These are phyloP conservation scores for Fusarium globosum DNA, from an alignment of 2,329 filamentous ascomycete genomes.

Conservation along the genomic window DNA sequence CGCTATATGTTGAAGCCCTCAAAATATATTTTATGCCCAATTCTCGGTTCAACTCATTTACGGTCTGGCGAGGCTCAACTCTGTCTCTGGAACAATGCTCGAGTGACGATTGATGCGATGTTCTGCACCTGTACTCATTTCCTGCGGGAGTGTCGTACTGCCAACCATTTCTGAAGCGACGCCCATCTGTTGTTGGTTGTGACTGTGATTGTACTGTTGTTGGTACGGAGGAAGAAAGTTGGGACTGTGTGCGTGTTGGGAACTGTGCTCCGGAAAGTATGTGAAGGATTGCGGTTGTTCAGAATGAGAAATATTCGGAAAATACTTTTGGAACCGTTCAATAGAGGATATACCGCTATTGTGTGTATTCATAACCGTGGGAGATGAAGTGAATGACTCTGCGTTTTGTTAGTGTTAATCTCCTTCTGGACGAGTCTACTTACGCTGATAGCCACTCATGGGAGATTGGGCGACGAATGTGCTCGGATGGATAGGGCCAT, in stretches of 20 bases:
- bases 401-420: slow-evolving; percentile 9
- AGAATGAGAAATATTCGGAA: slow-evolving; percentile 28
- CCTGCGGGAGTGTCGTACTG: slow-evolving; percentile 24
- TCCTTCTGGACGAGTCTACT: background rate
- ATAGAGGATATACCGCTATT: slow-evolving; percentile 29
- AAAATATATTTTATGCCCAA: background rate
- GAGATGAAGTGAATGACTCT: slow-evolving; percentile 35
- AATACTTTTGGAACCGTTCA: slow-evolving; percentile 36
- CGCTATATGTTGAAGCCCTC: background rate
- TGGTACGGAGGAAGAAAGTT: slow-evolving; percentile 27
- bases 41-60: background rate
- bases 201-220: slow-evolving; percentile 5
- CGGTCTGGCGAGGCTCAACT: slow-evolving; percentile 2
- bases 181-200: slow-evolving; percentile 18
- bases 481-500: background rate
- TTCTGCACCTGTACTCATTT: slow-evolving; percentile 38
- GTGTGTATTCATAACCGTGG: slow-evolving; percentile 18
- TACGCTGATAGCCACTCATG: slow-evolving; percentile 41
- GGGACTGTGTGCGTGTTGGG: slow-evolving; percentile 6
- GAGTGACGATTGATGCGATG: slow-evolving; percentile 1
- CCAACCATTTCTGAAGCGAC: slow-evolving; percentile 42
- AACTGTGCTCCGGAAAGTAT: slow-evolving; percentile 33
- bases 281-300: slow-evolving; percentile 30
- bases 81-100: slow-evolving; percentile 10
- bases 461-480: slow-evolving; percentile 29